phyloP scores from a whole-genome alignment of 2,329 filamentous ascomycete genomes.

The Penicillium digitatum region DNA sequence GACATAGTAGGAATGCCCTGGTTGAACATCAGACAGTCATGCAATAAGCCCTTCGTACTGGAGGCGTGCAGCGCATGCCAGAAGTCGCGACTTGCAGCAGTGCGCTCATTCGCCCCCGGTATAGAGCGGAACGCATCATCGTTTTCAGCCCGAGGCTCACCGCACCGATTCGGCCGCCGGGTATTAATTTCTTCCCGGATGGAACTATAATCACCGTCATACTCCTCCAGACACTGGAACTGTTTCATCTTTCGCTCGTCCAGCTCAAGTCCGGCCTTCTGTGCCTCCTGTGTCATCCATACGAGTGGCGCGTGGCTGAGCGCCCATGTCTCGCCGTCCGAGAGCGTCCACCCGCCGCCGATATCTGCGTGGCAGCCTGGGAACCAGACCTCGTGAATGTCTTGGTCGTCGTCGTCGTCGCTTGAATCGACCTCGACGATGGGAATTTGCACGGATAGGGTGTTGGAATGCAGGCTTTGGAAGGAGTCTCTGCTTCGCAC shows the following conservation, averaged over 20 bases:
- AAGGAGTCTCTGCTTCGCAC: slow-evolving; percentile 14
- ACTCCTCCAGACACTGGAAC: slow-evolving; percentile 59
- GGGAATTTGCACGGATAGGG: slow-evolving; percentile 30
- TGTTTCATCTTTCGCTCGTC: slow-evolving; percentile 64
- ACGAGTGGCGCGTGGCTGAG: slow-evolving; percentile 65
- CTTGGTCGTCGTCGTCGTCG: slow-evolving; percentile 50
- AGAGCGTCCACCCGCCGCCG: slow-evolving; percentile 68
- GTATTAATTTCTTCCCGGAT: slow-evolving; percentile 27
- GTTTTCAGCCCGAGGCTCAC: slow-evolving; percentile 12
- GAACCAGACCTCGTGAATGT: slow-evolving; percentile 73
- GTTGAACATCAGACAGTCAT: slow-evolving; percentile 66
- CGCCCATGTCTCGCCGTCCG: slow-evolving; percentile 53
- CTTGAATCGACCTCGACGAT: slow-evolving; percentile 18
- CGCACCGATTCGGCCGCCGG: slow-evolving; percentile 10
- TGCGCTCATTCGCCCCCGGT: slow-evolving; percentile 23
- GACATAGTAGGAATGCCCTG: slow-evolving; percentile 55
- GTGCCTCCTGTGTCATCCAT: slow-evolving; percentile 66
- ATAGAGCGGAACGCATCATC: slow-evolving; percentile 12
- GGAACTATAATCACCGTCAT: slow-evolving; percentile 34
- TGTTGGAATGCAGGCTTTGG: slow-evolving; percentile 27
- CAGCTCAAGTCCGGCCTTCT: slow-evolving; percentile 64
- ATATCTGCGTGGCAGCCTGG: slow-evolving; percentile 74
- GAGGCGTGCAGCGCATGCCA: slow-evolving; percentile 57
- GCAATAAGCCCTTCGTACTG: slow-evolving; percentile 53
- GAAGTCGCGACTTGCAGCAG: slow-evolving; percentile 45